Percentiles rank a stretch among this genome's conserved stretches.
Conservation (phyloP, 2,329 filamentous ascomycete genomes). For the Paramyrothecium roridum region DNA sequence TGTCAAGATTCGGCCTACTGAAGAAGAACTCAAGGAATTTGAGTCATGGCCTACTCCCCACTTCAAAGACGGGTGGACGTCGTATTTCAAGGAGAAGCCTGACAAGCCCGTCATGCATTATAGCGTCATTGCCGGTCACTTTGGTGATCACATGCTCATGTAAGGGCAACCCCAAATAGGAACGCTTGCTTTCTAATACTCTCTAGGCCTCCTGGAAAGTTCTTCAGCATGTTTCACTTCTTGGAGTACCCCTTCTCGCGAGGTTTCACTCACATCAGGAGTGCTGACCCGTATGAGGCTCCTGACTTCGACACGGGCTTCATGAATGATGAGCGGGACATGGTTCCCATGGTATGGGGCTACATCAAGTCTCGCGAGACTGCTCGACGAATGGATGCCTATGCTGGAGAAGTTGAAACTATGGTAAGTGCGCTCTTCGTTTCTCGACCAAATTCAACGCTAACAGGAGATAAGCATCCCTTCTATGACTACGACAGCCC, state of each 20-base stretch:
- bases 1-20: slow-evolving; percentile 71
- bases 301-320: slow-evolving; percentile 80
- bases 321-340: slow-evolving; percentile 83
- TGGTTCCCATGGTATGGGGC: slow-evolving; percentile 81
- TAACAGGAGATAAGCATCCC: slow-evolving; percentile 48
- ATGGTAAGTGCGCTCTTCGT: slow-evolving; percentile 34
- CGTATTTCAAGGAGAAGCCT: slow-evolving; percentile 80
- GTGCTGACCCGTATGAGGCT: slow-evolving; percentile 67
- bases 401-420: slow-evolving; percentile 67
- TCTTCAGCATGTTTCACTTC: slow-evolving; percentile 84
- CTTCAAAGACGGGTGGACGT: slow-evolving; percentile 73
- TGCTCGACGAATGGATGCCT: slow-evolving; percentile 73
- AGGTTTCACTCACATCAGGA: slow-evolving; percentile 67
- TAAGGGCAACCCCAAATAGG: slow-evolving; percentile 19
- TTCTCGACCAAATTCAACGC: slow-evolving; percentile 18
- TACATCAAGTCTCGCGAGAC: slow-evolving; percentile 83
- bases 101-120: slow-evolving; percentile 90
- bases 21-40: slow-evolving; percentile 65
- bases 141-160: slow-evolving; percentile 60
- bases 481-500: slow-evolving; percentile 69
- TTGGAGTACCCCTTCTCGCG: slow-evolving; percentile 75
- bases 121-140: slow-evolving; percentile 68
- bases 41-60: slow-evolving; percentile 71
- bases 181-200: slow-evolving; percentile 22
- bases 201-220: slow-evolving; percentile 69